These are phyloP conservation scores for Boletellus dicymbophilus DNA, from an alignment of 1,284 basidiomycete species.

Conservation along the genomic window DNA sequence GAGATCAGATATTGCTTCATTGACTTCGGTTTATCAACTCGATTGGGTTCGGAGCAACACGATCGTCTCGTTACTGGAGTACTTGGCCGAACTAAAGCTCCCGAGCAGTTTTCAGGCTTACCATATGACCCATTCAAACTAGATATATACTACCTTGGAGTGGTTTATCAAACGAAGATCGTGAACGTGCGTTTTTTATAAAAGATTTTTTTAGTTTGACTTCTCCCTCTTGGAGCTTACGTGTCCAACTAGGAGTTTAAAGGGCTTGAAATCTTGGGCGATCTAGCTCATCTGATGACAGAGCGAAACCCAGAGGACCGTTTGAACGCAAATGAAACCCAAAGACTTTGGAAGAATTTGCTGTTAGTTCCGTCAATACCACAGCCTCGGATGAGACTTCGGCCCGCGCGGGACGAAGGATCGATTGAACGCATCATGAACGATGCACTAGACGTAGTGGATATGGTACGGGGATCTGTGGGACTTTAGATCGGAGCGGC, in stretches of 20 bases:
- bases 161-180: constrained; percentile 15
- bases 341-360: constrained; percentile 12
- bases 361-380: neutral
- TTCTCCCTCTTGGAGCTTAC: neutral
- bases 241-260: constrained; percentile 7
- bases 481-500: neutral
- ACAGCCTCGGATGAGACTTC: constrained; percentile 10
- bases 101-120: constrained; percentile 10
- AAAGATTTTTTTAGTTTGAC: too few relatives aligned
- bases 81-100: constrained; percentile 9
- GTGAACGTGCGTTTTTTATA: constrained; percentile 7
- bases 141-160: constrained; percentile 19
- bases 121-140: constrained; percentile 23
- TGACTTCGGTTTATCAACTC: constrained; percentile 24
- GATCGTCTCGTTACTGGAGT: constrained; percentile 1
- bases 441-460: constrained; percentile 9
- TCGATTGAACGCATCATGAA: constrained; percentile 10
- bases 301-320: constrained; percentile 13
- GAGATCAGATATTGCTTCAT: constrained; percentile 29
- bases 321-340: constrained; percentile 1
- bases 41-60: neutral
- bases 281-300: constrained; percentile 13
- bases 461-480: constrained; percentile 10
- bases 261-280: constrained; percentile 1
- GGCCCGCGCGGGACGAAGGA: constrained; percentile 8